Evolutionary conservation across 1,284 basidiomycete genomes (phyloP).

Genomic region (Serendipita sp.): DNA sequence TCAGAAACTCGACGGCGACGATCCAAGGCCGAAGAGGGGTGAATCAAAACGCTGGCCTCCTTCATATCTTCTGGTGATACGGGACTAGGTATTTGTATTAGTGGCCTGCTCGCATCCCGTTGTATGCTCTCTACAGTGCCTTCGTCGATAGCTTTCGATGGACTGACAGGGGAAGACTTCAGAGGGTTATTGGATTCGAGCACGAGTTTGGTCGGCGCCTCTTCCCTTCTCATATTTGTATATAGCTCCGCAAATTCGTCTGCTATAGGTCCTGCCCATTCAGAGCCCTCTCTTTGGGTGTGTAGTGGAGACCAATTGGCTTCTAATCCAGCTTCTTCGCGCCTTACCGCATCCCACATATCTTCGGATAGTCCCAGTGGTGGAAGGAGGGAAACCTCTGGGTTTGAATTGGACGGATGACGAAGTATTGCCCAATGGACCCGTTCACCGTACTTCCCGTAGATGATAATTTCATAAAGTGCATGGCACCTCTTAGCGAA

Average conservation of each 20-base stretch:
- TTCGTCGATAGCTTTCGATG: too few species aligned
- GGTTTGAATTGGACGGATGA: constrained; percentile 19
- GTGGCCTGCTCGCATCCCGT: background rate
- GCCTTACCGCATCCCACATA: constrained; percentile 16
- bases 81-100: background rate
- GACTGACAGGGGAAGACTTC: too few species aligned
- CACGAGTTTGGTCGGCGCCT: constrained; percentile 7
- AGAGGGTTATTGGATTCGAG: background rate
- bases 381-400: constrained; percentile 22
- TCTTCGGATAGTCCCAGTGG: constrained; percentile 15
- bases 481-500: constrained; percentile 24
- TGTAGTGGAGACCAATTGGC: constrained; percentile 16
- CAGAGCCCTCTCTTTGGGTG: constrained; percentile 19
- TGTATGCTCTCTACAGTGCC: too few species aligned
- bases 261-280: constrained; percentile 22
- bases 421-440: constrained; percentile 7
- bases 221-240: constrained; percentile 14
- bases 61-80: background rate
- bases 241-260: constrained; percentile 18
- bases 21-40: too few species aligned
- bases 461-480: constrained; percentile 21
- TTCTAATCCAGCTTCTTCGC: constrained; percentile 14
- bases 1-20: too few species aligned
- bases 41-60: background rate
- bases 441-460: constrained; percentile 4